Evolutionary conservation across 441 rosid genomes (phyloP), one percentile per base, ranked within the genome.

Genomic region (Daphne laureola): DNA sequence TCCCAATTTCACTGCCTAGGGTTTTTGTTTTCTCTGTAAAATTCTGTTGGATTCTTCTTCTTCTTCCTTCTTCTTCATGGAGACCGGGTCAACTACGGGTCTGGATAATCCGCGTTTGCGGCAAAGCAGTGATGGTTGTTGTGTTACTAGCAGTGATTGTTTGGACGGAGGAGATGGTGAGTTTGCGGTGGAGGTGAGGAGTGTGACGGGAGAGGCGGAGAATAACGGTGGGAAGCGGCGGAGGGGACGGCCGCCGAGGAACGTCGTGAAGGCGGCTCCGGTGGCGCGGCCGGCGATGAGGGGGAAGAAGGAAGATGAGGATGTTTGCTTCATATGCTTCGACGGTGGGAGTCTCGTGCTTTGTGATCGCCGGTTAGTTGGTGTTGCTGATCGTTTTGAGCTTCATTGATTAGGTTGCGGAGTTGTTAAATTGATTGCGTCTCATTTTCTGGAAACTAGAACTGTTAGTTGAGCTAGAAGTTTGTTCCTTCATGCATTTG

Each of bases 281-380:
- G 57, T 57, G 53, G 78, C 62, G 8, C 65, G 42, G 18, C 68
- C 62, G 14, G 61, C 65, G 36, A 65, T 27, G 63, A 73, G 59
- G 66, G 75, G 64, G 53, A 72, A 57, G 54, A 61, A 53, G 15
- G 85, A 79, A 27, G 95, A 83, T 53, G 96, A 95, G 51, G 99
- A 95, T 64, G 99, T 95, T 64, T 95, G 99, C 54, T 95, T 95
- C 56, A 88, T 95, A 36, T 95, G 99, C 78, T 95, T 95, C 56
- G 99, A 95, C 65, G 99, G 99, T 41, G 99, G 99, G 42, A 81
- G 83, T 61, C 91, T 95, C 25, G 99, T 95, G 67, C 87, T 95
- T 27, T 95, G 99, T 58, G 98, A 95, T 86, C 97, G 98, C 64
- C 73, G 92, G 99, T 95, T 67, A 58, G 90, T 75, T 42, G 38